phyloP scores from a whole-genome alignment of 129 eudicot species.

The Sambucus nigra region DNA sequence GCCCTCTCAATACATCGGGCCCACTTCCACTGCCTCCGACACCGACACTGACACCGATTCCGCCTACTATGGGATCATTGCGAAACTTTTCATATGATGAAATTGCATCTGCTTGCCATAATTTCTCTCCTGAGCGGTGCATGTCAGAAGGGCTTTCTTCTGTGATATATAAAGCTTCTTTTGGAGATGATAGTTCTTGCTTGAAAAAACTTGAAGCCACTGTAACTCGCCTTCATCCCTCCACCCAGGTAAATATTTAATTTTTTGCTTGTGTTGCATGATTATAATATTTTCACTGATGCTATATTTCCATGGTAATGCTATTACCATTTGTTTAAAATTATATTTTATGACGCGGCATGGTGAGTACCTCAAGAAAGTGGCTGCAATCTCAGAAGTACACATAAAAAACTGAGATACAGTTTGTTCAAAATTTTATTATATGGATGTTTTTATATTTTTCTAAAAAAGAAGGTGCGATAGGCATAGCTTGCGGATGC shows the following conservation, averaged over 20 bases:
- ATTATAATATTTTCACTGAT: too few relatives aligned
- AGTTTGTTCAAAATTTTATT: too few relatives aligned
- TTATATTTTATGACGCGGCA: too few relatives aligned
- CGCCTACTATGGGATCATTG: constrained; percentile 36
- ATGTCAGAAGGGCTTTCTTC: constrained; percentile 80
- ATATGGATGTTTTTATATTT: too few relatives aligned
- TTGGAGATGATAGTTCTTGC: constrained; percentile 53
- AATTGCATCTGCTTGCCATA: constrained; percentile 73
- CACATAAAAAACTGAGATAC: too few relatives aligned
- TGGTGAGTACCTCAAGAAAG: too few relatives aligned
- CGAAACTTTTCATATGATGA: constrained; percentile 68
- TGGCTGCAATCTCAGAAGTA: too few relatives aligned
- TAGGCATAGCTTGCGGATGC: too few relatives aligned
- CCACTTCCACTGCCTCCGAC: constrained; percentile 56
- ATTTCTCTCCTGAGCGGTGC: constrained; percentile 68
- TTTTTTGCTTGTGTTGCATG: constrained; percentile 3
- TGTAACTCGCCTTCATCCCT: constrained; percentile 74
- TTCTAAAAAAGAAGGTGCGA: too few relatives aligned
- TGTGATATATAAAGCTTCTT: constrained; percentile 63
- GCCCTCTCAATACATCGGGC: constrained; percentile 56
- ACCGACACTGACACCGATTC: constrained; percentile 23
- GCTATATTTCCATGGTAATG: too few relatives aligned
- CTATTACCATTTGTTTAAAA: too few relatives aligned
- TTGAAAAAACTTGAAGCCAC: constrained; percentile 70
- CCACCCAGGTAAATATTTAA: constrained; percentile 45